Conservation (phyloP, 768 basidiomycete genomes). For the Lepiota venenata region DNA sequence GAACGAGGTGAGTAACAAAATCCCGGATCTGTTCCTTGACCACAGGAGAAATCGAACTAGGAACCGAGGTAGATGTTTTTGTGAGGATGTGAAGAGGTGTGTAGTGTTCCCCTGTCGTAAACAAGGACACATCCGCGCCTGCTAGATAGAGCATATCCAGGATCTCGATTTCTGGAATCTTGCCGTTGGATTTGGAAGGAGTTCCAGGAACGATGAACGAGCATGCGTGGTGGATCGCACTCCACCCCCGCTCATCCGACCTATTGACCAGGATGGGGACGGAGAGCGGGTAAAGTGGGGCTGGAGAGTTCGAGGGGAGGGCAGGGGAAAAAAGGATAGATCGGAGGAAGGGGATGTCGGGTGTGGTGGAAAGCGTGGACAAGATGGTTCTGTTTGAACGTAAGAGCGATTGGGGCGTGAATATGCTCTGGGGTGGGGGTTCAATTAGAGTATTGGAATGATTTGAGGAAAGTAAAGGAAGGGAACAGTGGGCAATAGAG, state of each 20-base stretch:
- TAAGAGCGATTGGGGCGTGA: constrained; percentile 38
- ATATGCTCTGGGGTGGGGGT: constrained; percentile 37
- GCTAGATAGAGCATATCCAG: constrained; percentile 73
- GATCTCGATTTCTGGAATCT: constrained; percentile 53
- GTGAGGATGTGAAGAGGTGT: constrained; percentile 71
- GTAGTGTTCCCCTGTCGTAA: constrained; percentile 59
- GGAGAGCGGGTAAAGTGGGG: constrained; percentile 40
- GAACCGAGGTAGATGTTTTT: constrained; percentile 26
- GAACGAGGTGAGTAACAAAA: constrained; percentile 65
- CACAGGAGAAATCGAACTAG: constrained; percentile 14
- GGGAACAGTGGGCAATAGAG: constrained; percentile 33
- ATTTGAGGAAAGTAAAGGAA: constrained; percentile 18
- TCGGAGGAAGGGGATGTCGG: constrained; percentile 48
- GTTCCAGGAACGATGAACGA: constrained; percentile 38
- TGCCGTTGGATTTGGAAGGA: constrained; percentile 24
- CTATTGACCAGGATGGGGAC: constrained; percentile 62
- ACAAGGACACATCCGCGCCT: constrained; percentile 71
- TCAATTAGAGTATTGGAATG: constrained; percentile 31
- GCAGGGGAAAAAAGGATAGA: constrained; percentile 52
- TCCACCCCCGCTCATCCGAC: constrained; percentile 68
- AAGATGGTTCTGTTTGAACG: constrained; percentile 50
- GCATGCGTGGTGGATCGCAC: constrained; percentile 55
- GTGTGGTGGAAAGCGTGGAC: constrained; percentile 42
- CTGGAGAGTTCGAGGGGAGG: constrained; percentile 33
- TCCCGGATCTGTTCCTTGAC: constrained; percentile 16